Evolutionary conservation across 352 stramenopile genomes (phyloP), one percentile per base, ranked within the genome.

Genomic region (Phytophthora pisi): DNA sequence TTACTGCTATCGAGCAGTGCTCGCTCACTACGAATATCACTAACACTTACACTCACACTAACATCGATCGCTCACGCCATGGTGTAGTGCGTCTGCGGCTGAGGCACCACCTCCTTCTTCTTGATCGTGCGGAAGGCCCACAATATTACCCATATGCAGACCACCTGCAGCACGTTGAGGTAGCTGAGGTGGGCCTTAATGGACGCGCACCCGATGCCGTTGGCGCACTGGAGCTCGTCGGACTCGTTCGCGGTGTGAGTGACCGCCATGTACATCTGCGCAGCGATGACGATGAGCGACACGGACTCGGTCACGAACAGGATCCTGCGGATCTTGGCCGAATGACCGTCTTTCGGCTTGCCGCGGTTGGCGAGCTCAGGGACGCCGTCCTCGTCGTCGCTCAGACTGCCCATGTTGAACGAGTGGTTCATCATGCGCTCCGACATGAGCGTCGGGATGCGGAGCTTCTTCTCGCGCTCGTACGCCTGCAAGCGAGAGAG

Each of bases 151-250:
- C 74, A 82, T 10, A 75, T 51, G 50, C 70, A 79, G 11, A 70
- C 20, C n/a, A 78, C 63, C 59, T 85, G 77, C 45, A 82, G 55
- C 4, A 72, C 42, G 52, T 87, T 79, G 15, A 87, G 55, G 13
- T 74, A 68, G 34, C 65, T 80, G 24, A 87, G 50, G 38, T 53
- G 36, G 23, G 66, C 55, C n/a, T 72, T 64, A 42, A 92, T 51
- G 28, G 64, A 64, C 8, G 80, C 73, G 47, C 84, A 92, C 16
- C 68, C 47, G 16, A 83, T 54, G 7, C 81, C 84, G 36, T 90
- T 90, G 10, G 84, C 81, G 30, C 84, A 92, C 4, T 77, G 70
- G 26, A 92, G 73, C 53, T 88, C 84, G 3, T 69, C 34, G 1
- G 68, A 70, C 50, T 75, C 62, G 26, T 62, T 63, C 13, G 65